Conservation (phyloP, 768 basidiomycete species). For the Termitomyces sp. region DNA sequence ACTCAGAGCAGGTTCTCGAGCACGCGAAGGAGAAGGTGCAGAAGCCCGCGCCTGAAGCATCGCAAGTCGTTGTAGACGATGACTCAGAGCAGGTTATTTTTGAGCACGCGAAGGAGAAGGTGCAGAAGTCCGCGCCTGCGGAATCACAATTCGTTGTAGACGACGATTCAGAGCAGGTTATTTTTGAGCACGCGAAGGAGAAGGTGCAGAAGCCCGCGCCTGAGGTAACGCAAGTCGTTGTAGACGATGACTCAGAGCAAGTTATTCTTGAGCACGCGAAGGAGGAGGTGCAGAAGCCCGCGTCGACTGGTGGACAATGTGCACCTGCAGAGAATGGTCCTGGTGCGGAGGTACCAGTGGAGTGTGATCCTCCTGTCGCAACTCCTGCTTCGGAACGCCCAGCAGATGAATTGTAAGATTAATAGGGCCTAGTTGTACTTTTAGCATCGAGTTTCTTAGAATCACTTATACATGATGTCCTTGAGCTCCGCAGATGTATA, state of each 20-base stretch:
- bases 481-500: not conserved
- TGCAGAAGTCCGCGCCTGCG: too few relatives aligned
- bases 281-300: conserved; percentile 1
- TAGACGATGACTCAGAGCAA: too few relatives aligned
- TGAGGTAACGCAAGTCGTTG: too few relatives aligned
- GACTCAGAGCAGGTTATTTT: too few relatives aligned
- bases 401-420: conserved; percentile 18
- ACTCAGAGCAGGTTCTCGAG: too few relatives aligned
- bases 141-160: too few relatives aligned
- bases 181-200: not conserved
- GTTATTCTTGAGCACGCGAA: not conserved
- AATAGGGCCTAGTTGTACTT: not conserved
- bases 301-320: not conserved
- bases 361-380: conserved; percentile 5
- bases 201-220: too few relatives aligned
- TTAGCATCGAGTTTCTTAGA: not conserved
- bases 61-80: too few relatives aligned
- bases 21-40: too few relatives aligned
- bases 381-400: conserved; percentile 5
- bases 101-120: too few relatives aligned
- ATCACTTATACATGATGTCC: not conserved
- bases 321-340: not conserved
- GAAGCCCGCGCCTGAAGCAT: too few relatives aligned
- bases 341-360: conserved; percentile 9
- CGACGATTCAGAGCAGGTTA: too few relatives aligned